Evolutionary conservation across 2,329 filamentous ascomycete genomes (phyloP).

Genomic region (Drechslerella dactyloides): DNA sequence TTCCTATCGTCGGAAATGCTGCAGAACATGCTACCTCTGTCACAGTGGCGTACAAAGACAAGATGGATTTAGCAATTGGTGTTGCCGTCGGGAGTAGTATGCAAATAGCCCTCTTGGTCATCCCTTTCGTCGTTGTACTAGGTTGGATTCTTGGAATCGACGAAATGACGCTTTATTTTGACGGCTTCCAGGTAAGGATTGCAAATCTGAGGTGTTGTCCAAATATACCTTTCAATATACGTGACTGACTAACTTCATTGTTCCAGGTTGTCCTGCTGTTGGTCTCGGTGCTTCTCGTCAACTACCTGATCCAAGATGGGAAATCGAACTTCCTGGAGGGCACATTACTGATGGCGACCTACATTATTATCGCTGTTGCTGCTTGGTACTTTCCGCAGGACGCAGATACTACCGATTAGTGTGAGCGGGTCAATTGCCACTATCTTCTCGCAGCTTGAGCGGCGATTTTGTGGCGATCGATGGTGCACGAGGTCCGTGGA

Average conservation of each 20-base stretch:
- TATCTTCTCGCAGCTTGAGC: too few relatives aligned
- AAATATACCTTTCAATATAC: conserved; percentile 61
- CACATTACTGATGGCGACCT: conserved; percentile 75
- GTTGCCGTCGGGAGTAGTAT: conserved; percentile 65
- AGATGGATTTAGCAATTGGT: conserved; percentile 66
- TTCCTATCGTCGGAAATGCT: conserved; percentile 66
- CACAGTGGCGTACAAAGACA: conserved; percentile 65
- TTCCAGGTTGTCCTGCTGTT: conserved; percentile 89
- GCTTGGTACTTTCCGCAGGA: conserved; percentile 62
- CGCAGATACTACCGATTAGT: background rate
- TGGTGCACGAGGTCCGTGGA: too few relatives aligned
- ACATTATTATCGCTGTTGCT: conserved; percentile 76
- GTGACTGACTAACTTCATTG: conserved; percentile 71
- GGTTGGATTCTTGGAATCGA: conserved; percentile 63
- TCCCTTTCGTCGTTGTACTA: conserved; percentile 65
- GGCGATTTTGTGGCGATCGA: too few relatives aligned
- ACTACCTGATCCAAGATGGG: conserved; percentile 83
- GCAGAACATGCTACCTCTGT: conserved; percentile 66
- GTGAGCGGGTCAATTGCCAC: background rate
- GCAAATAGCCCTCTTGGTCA: conserved; percentile 67
- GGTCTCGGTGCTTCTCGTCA: conserved; percentile 81
- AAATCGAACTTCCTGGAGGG: conserved; percentile 84
- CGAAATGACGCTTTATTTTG: conserved; percentile 74
- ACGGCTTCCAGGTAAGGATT: conserved; percentile 80
- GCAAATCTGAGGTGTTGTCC: conserved; percentile 63